Evolutionary conservation across 208 protist species (phyloP).

Genomic region (Acanthamoeba healyi): DNA sequence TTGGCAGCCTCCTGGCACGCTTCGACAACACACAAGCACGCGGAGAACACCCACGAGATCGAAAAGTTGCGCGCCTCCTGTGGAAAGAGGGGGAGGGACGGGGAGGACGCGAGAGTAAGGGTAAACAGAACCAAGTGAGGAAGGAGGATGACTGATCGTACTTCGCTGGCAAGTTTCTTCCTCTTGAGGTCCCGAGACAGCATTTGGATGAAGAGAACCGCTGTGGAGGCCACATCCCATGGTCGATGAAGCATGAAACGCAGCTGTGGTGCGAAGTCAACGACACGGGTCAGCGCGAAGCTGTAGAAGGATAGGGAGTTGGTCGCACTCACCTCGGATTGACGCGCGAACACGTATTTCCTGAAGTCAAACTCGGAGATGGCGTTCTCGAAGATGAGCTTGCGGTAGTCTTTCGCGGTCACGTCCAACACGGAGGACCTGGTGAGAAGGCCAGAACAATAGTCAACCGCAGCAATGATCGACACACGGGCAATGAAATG

Average conservation of each 20-base stretch:
- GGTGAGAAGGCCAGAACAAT: neutral
- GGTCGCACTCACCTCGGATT: conserved; percentile 21
- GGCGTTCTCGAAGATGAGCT: conserved; percentile 53
- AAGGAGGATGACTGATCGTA: neutral
- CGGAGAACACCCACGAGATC: conserved; percentile 62
- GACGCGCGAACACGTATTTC: conserved; percentile 62
- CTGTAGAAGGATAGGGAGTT: too few species aligned
- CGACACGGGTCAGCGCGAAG: neutral
- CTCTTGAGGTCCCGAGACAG: conserved; percentile 15
- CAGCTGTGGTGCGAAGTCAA: neutral
- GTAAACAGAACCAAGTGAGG: neutral
- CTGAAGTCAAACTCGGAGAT: conserved; percentile 70
- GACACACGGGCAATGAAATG: neutral
- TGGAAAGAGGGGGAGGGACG: neutral
- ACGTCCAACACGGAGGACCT: conserved; percentile 47
- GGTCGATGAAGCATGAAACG: conserved; percentile 66
- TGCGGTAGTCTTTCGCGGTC: neutral
- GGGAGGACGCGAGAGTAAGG: neutral
- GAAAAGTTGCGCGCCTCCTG: conserved; percentile 53
- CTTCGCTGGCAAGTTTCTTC: neutral
- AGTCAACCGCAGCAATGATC: neutral
- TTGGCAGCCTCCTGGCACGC: conserved; percentile 62
- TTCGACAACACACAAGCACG: conserved; percentile 45
- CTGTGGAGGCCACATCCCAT: conserved; percentile 51
- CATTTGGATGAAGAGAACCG: conserved; percentile 64